phyloP scores from a whole-genome alignment of 768 basidiomycete species.

The Phlegmacium glaucopus region DNA sequence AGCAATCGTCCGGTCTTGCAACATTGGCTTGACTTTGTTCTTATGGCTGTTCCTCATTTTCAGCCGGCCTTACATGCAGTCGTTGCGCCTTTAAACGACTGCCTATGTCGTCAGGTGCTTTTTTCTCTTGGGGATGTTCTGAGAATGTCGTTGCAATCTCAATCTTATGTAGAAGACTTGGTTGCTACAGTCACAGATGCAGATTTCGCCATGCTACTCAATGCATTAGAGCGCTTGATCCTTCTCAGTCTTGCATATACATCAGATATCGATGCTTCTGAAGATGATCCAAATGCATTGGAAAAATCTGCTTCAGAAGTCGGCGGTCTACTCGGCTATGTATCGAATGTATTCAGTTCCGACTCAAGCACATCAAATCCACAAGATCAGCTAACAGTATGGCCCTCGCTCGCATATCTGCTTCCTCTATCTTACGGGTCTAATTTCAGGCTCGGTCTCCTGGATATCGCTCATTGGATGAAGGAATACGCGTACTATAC shows the following conservation, averaged over 20 bases:
- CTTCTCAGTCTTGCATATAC: constrained; percentile 65
- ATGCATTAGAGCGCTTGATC: constrained; percentile 79
- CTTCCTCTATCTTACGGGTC: background rate
- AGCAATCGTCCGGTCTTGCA: constrained; percentile 81
- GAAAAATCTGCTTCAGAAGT: constrained; percentile 58
- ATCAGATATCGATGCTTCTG: constrained; percentile 42
- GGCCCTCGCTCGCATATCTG: constrained; percentile 18
- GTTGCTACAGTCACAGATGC: constrained; percentile 62
- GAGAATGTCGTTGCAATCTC: constrained; percentile 34
- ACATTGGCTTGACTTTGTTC: constrained; percentile 95
- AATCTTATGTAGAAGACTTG: constrained; percentile 39
- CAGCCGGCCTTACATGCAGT: constrained; percentile 65
- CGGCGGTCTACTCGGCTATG: constrained; percentile 77
- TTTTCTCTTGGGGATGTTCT: constrained; percentile 53
- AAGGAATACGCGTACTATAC: constrained; percentile 77
- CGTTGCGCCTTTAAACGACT: constrained; percentile 74
- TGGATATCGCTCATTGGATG: constrained; percentile 74
- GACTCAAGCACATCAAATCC: constrained; percentile 46
- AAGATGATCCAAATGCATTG: constrained; percentile 50
- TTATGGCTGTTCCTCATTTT: constrained; percentile 87
- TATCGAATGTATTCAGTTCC: constrained; percentile 87
- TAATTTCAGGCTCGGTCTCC: constrained; percentile 59
- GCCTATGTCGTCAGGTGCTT: constrained; percentile 70
- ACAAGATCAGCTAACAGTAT: constrained; percentile 59
- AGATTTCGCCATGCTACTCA: constrained; percentile 81